Base-by-base conservation (phyloP, 192 early-diverging fungal genomes). In the Podila clonocystis region DNA sequence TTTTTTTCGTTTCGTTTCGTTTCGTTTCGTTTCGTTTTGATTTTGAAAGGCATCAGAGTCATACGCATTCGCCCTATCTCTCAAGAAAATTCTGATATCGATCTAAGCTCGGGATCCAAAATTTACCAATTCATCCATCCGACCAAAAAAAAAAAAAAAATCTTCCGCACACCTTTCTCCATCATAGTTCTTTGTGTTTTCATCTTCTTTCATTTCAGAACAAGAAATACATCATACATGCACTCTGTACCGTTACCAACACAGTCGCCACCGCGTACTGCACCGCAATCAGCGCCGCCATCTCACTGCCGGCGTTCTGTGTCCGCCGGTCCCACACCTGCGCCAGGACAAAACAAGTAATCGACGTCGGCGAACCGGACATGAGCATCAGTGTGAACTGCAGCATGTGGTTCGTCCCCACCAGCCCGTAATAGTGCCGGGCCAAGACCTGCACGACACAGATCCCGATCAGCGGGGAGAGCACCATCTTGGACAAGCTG, bases 241-340 rank as follows among this genome's bases (percentile, higher is more conserved):
- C 65, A 31, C 76, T 63, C 17, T 31, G 52, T 4, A 79, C 24
- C 19, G 76, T 70, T 41, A 79, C 33, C 13, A 55, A 22, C 15
- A 79, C 64, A 1, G 45, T 59, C 17, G 59, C 64, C 1, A 64
- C 70, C n/a, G 65, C 68, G 48, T 79, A 72, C 38, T 79, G 70
- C 4, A 79, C 64, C 0, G 76, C 70, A 68, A 79, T 79, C 29
- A 79, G 26, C 15, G 76, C 70, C 1, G 76, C 70, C 76, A 79
- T 79, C 65, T 79, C 76, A 9, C 70, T 50, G 1, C 76, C 70
- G 0, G 76, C 76, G 49, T 79, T 67, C 8, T 52, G 62, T n/a
- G 70, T 72, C 48, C 69, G 60, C 13, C 70, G 69, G 60, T 79
- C 76, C 76, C 76, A 79, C 2, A 79, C 76, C 65, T 68, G 69